Evolutionary conservation across 768 basidiomycete genomes (phyloP), one percentile per base, ranked within the genome.

Genomic region (Suillus spraguei): DNA sequence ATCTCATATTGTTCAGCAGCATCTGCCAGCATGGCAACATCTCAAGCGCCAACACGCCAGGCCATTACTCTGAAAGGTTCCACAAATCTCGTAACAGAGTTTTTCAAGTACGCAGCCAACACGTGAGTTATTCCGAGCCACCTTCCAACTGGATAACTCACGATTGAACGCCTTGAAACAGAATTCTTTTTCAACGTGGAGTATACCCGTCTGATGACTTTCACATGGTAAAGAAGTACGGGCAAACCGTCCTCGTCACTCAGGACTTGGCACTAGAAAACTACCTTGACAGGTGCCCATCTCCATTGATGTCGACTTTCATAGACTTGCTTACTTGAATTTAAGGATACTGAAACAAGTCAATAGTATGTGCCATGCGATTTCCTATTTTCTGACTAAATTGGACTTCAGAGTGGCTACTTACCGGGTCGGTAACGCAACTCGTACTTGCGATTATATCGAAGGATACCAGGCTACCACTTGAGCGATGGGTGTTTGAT

Each of bases 101-200:
- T 99, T 83, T 99, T 99, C 84, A 98, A 98, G 80, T 99, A 95
- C 77, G 92, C 94, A n/a, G 94, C 95, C 68, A 97, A 97, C 81
- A 95, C 91, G 95, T 95, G 71, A 67, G 92, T 82, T 41, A 13
- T 82, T 41, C 5, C 28, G 22, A 44, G 47, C 39, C 67, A 28
- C 9, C 22, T 28, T 47, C 50, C 20, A 50, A 32, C 56, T 17
- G 2, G 9, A 16, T 50, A 38, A 50, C 38, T 58, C 17, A 58
- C 22, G 9, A 56, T 24, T 56, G 38, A 36, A 14, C 44, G 22
- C 16, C 5, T 10, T 14, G 9, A 20, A 13, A 47, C 72, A 97
- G 95, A 17, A 97, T 99, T 70, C 81, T 99, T 60, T 99, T 97
- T 78, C 96, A 99, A 79, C 85, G 97, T 50, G 95, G 94, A 63